phyloP scores from a whole-genome alignment of 345 rosid species.

The Raphanus sativus region DNA sequence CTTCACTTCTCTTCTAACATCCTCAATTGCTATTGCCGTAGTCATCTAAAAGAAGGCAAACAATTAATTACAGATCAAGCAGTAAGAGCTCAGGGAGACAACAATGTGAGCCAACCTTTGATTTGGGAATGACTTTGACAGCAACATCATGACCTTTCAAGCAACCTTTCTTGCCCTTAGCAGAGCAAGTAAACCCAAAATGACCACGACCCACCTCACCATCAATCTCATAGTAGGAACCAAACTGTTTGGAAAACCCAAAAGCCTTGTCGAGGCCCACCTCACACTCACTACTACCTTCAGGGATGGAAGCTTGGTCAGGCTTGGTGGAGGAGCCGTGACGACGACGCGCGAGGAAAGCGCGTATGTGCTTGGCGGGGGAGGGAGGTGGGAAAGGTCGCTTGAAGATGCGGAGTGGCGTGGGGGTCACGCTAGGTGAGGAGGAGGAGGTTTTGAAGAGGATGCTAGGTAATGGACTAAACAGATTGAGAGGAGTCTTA shows the following conservation, averaged over 20 bases:
- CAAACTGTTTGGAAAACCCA: conserved; percentile 76
- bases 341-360: conserved; percentile 82
- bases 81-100: not conserved
- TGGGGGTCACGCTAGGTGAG: conserved; percentile 69
- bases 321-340: conserved; percentile 84
- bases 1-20: conserved; percentile 91
- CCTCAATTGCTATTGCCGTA: conserved; percentile 82
- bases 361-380: conserved; percentile 91
- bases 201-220: conserved; percentile 94
- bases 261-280: conserved; percentile 80
- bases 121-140: conserved; percentile 89
- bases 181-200: conserved; percentile 93
- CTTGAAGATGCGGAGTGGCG: conserved; percentile 89
- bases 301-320: conserved; percentile 82
- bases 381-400: conserved; percentile 99
- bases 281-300: conserved; percentile 64
- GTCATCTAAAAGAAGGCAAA: conserved; percentile 66
- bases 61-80: not conserved
- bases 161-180: conserved; percentile 80
- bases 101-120: conserved; percentile 42
- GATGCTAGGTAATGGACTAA: conserved; percentile 81
- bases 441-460: conserved; percentile 79
- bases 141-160: conserved; percentile 86
- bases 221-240: conserved; percentile 70
- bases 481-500: conserved; percentile 49